Evolutionary conservation across 2,329 filamentous ascomycete genomes (phyloP).

Genomic region (Hymenoscyphus linearis): DNA sequence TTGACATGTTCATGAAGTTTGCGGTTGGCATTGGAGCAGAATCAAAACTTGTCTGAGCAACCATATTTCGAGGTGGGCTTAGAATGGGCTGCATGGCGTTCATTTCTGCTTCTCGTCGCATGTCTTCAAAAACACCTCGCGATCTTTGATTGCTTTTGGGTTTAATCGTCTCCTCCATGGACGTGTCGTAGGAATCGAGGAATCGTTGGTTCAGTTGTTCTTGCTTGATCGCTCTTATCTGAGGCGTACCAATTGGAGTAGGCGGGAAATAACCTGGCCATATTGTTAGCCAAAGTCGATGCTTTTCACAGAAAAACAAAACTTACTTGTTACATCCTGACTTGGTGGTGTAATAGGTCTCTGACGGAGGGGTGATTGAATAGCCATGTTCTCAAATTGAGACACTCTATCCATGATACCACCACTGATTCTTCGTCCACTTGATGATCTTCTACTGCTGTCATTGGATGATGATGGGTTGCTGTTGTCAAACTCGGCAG

Average conservation of each 20-base stretch:
- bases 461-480: conserved; percentile 20
- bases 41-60: conserved; percentile 40
- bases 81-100: conserved; percentile 51
- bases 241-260: conserved; percentile 62
- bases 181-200: conserved; percentile 56
- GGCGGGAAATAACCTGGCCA: conserved; percentile 58
- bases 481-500: conserved; percentile 23
- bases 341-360: conserved; percentile 58
- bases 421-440: conserved; percentile 51
- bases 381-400: conserved; percentile 52
- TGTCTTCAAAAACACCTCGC: conserved; percentile 52
- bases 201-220: conserved; percentile 44
- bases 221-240: conserved; percentile 36
- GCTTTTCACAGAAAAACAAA: neutral
- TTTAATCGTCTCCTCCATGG: conserved; percentile 62
- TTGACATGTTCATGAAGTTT: conserved; percentile 50
- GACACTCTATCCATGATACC: conserved; percentile 54
- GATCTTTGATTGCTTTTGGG: conserved; percentile 43
- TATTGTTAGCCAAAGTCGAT: conserved; percentile 17
- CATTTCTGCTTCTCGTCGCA: conserved; percentile 51
- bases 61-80: conserved; percentile 44
- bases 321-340: conserved; percentile 55
- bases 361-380: conserved; percentile 33
- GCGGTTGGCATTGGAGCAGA: conserved; percentile 49
- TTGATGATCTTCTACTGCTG: conserved; percentile 28